phyloP scores from a whole-genome alignment of 192 early-diverging fungal genomes.

The Umbelopsis isabellina region DNA sequence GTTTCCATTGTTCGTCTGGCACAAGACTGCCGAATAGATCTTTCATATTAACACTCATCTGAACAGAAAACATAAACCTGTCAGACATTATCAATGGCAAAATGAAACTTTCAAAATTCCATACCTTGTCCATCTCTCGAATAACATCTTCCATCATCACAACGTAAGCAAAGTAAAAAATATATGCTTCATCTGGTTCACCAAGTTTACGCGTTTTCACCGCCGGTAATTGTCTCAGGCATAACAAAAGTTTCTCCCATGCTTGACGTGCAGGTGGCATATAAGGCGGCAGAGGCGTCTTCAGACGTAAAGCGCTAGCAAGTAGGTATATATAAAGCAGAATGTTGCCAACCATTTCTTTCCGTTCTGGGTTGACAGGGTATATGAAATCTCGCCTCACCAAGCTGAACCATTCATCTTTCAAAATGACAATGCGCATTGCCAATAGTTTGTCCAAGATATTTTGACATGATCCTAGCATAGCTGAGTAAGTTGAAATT shows the following conservation, averaged over 20 bases:
- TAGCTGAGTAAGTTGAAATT: constrained; percentile 59
- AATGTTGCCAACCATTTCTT: constrained; percentile 73
- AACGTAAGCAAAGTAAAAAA: constrained; percentile 83
- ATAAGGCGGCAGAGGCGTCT: constrained; percentile 81
- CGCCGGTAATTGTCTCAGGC: constrained; percentile 60
- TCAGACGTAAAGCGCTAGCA: constrained; percentile 79
- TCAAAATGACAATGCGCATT: constrained; percentile 70
- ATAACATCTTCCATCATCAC: constrained; percentile 81
- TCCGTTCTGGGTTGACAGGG: constrained; percentile 61
- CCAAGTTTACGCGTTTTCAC: constrained; percentile 47
- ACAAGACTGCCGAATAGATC: constrained; percentile 39
- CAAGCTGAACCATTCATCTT: constrained; percentile 55
- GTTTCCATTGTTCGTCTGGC: constrained; percentile 38
- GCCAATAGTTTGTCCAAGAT: constrained; percentile 80
- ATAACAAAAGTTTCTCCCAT: constrained; percentile 58
- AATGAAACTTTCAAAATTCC: neutral
- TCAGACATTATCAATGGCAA: neutral
- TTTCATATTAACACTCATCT: constrained; percentile 41
- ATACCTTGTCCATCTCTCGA: constrained; percentile 69
- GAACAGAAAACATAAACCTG: neutral
- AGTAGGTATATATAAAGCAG: constrained; percentile 79
- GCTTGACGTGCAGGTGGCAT: constrained; percentile 74
- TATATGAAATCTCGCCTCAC: constrained; percentile 63
- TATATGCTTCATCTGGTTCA: constrained; percentile 64
- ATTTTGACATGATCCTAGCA: constrained; percentile 74